Base-by-base conservation (phyloP, 2,329 filamentous ascomycete species). In the Pyrenophora graminea region DNA sequence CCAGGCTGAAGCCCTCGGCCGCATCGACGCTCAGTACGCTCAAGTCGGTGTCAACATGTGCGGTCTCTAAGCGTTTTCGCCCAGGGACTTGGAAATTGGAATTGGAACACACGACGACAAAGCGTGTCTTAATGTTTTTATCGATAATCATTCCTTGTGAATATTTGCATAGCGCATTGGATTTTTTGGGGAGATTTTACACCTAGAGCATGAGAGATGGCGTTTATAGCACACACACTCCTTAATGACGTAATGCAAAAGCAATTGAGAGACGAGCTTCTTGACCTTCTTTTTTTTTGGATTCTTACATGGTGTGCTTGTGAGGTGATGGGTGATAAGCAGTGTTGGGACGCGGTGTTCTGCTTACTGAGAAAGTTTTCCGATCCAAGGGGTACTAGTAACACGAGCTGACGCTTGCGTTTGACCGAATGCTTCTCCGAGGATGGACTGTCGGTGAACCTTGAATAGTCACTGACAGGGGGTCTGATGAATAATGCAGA, bases 1-100 rank as follows among this genome's bases (percentile, higher is more conserved):
- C 21, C 71, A 77, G 58, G 80, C 80, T 18, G 70, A 58, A 12
- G 46, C 70, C 21, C 59, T 79, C 30, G 79, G 79, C 15, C 71
- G 77, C 23, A 71, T 82, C 7, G 74, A 78, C 39, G 76, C 74
- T 3, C 58, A 61, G 30, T 72, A 73, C 19, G 63, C 61, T 3
- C 68, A 75, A 55, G 75, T 77, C 13, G 66, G 58, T 15, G 56
- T 61, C 46, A 71, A 64, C 58, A 70, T 71, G 41, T 77, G 75
- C 53, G 62, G 62, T 32, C 45, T 67, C 7, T 68, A 62, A 38
- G 41, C 21, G 15, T 37, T 50, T 32, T 21, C n/a, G 32, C 12
- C 15, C 15, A 15, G 15, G 15, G 15, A 15, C 15, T 15, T 15
- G 15, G 15, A 15, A 15, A 15, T 15, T 15, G 15, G 15, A 15